These are phyloP conservation scores for Diversispora epigaea DNA, from an alignment of 192 early-diverging fungal genomes.

Conservation along the genomic window DNA sequence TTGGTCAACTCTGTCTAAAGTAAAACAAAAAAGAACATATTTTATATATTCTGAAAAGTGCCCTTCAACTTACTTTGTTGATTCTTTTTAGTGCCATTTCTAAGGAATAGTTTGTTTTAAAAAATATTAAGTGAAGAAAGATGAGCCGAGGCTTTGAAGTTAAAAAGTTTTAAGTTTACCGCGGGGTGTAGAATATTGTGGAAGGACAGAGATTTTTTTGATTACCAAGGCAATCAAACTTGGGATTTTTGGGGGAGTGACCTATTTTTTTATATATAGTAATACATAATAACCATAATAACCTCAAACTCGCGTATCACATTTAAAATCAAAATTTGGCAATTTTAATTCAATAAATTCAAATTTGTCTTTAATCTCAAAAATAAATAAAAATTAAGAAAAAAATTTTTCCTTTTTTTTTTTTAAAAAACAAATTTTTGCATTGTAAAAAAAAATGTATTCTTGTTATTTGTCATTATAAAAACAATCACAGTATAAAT, in stretches of 20 bases:
- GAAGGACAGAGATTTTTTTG: background rate
- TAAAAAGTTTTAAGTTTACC: constrained; percentile 2
- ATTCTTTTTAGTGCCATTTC: constrained; percentile 97
- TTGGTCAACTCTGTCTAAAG: background rate
- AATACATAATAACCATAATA: background rate
- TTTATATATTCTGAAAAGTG: background rate
- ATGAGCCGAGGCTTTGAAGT: constrained; percentile 7
- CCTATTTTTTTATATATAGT: constrained; percentile 1
- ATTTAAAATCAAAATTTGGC: no score
- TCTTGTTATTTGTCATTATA: no score
- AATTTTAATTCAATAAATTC: no score
- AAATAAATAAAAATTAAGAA: no score
- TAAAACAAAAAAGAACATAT: background rate
- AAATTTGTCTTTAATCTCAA: no score
- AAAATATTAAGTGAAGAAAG: background rate
- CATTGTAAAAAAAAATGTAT: no score
- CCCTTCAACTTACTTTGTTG: constrained; percentile 79
- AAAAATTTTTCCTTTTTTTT: no score
- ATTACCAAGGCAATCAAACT: background rate
- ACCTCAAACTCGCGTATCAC: background rate
- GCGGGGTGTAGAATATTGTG: constrained; percentile 9
- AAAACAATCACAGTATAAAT: no score
- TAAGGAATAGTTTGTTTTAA: background rate
- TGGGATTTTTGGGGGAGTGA: constrained; percentile 3
- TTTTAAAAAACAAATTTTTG: no score